Base-by-base conservation (phyloP, 768 basidiomycete genomes). In the Guyanaporus albipodus region DNA sequence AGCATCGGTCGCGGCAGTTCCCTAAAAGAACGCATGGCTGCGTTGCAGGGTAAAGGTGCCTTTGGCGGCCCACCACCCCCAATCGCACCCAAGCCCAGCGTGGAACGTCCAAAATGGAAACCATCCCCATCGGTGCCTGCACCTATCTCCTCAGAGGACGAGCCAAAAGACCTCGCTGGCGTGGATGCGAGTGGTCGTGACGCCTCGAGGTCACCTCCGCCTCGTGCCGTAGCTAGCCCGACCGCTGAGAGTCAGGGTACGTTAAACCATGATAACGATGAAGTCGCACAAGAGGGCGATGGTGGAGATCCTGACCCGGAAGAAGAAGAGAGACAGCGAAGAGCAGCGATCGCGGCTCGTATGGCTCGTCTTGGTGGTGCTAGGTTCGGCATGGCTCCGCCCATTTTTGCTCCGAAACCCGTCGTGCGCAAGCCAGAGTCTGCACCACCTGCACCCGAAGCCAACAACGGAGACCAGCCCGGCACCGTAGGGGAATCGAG, bases 21-120 rank as follows among this genome's bases (percentile, higher is more conserved):
- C 46, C 68, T 98, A 55, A 93, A 85, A 70, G 95, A 96, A 49
- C 81, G 95, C 29, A 96, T 98, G 92, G 92, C 92, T 24, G 91
- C 92, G 3, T 70, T 97, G 29, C 88, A 92, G 63, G 90, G 87
- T 8, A 82, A 76, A 36, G 87, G 88, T 14, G 91, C 73, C 9
- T 91, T 95, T 59, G 88, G 88, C 14, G 61, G 64, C 6, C 51
- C 65, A n/a, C 62, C 73, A 14, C 75, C 83, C 2, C 75, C 70
- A 1, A 60, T 77, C 6, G 75, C 80, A 8, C 63, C 70, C 8
- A 67, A 77, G 5, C 78, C 85, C 2, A 60, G 21, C 42, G 69
- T 76, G 1, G 83, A 85, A 58, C 84, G 82, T 55, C 87, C 87
- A 11, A 90, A 87, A 66, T 94, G 91, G 91, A 91, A 89, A 62